Evolutionary conservation across 1,284 basidiomycete species (phyloP).

Genomic region (Trichosporon coremiiforme): DNA sequence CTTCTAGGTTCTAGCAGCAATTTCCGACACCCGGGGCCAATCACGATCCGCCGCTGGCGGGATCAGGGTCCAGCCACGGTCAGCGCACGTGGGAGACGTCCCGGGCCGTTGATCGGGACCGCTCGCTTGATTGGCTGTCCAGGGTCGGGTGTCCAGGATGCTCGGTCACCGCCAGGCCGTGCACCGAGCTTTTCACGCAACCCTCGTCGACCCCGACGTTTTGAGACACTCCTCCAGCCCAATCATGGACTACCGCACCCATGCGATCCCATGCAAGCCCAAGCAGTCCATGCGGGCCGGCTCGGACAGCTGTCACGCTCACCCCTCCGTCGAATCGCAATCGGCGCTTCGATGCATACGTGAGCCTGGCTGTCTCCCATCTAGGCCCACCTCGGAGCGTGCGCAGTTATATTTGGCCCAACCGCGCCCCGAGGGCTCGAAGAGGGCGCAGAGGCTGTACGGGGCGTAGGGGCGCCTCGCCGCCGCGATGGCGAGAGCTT

Average conservation of each 20-base stretch:
- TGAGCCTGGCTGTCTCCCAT: background rate
- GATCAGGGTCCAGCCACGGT: background rate
- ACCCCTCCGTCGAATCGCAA: background rate
- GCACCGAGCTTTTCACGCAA: conserved; percentile 6
- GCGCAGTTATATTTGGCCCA: conserved; percentile 1
- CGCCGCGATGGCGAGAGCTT: conserved; percentile 1
- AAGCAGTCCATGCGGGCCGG: background rate
- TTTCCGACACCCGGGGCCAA: background rate
- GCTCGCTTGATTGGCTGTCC: background rate
- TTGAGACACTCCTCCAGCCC: no score
- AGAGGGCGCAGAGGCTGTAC: no score
- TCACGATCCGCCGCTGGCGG: background rate
- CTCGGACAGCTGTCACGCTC: conserved; percentile 1
- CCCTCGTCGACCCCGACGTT: conserved; percentile 2
- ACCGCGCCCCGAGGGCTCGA: no score
- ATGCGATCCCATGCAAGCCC: no score
- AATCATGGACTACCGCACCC: no score
- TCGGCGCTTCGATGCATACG: background rate
- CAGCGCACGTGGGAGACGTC: background rate
- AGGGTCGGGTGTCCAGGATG: background rate
- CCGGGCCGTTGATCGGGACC: background rate
- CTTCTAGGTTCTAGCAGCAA: conserved; percentile 18
- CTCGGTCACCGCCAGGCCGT: background rate
- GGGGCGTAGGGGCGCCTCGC: background rate
- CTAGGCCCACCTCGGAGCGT: background rate